Conservation (phyloP, 2,329 filamentous ascomycete genomes). For the Bipolaris gigantea region DNA sequence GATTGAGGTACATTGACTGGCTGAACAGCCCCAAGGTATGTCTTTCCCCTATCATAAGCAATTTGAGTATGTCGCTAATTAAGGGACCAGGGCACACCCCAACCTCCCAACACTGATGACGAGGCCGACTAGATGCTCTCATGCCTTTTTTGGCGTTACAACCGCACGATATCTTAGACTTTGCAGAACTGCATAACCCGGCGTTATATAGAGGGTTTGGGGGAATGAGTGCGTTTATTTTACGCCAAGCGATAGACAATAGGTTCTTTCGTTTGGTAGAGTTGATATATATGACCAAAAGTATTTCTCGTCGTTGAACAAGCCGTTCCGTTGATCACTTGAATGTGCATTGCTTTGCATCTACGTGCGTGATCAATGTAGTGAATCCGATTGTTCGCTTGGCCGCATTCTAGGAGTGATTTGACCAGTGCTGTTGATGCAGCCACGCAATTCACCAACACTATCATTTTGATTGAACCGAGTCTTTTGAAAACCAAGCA, state of each 20-base stretch:
- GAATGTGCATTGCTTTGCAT: too few species aligned
- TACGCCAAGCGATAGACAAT: conserved; percentile 13
- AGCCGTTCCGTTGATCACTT: neutral
- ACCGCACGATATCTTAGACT: conserved; percentile 17
- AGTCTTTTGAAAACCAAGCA: neutral
- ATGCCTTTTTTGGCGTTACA: conserved; percentile 12
- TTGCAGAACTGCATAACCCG: conserved; percentile 24
- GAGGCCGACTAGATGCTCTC: conserved; percentile 39
- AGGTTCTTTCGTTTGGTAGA: conserved; percentile 10
- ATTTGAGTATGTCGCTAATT: conserved; percentile 21
- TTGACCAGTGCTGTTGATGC: too few species aligned
- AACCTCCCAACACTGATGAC: conserved; percentile 47
- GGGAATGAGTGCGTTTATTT: conserved; percentile 6
- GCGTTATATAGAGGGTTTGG: conserved; percentile 24
- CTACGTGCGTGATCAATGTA: neutral
- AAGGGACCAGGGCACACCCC: conserved; percentile 42
- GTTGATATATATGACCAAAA: conserved; percentile 17
- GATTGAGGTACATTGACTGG: conserved; percentile 79
- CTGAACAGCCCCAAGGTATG: conserved; percentile 68
- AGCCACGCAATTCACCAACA: neutral
- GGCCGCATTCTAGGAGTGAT: too few species aligned
- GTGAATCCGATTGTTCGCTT: too few species aligned
- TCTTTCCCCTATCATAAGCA: neutral
- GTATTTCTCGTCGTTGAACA: conserved; percentile 5
- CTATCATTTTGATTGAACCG: neutral